Evolutionary conservation across 2,329 filamentous ascomycete genomes (phyloP).

Genomic region (Teratosphaeria pseudoeucalypti): DNA sequence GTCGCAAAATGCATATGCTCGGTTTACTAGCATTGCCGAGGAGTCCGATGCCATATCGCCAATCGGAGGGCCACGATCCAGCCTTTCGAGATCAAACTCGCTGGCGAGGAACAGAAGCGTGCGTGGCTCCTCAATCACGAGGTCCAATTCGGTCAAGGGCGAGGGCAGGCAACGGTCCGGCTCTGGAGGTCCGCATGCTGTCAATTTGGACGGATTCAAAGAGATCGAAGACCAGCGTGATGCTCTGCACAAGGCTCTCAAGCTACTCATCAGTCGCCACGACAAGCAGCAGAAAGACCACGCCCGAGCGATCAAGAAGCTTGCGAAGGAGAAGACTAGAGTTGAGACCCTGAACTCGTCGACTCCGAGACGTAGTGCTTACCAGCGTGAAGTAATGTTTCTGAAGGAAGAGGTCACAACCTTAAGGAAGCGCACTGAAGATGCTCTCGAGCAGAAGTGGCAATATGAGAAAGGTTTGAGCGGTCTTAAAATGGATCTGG

Average conservation of each 20-base stretch:
- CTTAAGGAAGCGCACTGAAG: conserved; percentile 77
- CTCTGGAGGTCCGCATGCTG: conserved; percentile 26
- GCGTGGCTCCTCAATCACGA: conserved; percentile 18
- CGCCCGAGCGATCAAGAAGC: conserved; percentile 63
- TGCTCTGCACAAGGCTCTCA: conserved; percentile 77
- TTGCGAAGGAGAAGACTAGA: conserved; percentile 65
- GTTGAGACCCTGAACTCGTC: conserved; percentile 36
- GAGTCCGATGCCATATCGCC: conserved; percentile 35
- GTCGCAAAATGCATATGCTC: conserved; percentile 18
- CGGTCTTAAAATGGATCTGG: conserved; percentile 90
- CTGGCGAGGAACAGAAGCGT: conserved; percentile 44
- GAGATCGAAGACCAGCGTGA: conserved; percentile 91
- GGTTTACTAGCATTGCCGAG: conserved; percentile 53
- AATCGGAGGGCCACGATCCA: conserved; percentile 20
- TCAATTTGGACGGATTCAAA: conserved; percentile 63
- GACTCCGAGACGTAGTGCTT: conserved; percentile 65
- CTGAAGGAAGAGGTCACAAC: conserved; percentile 76
- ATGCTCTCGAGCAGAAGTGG: conserved; percentile 92
- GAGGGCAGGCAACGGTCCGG: conserved; percentile 33
- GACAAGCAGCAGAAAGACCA: conserved; percentile 76
- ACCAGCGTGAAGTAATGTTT: conserved; percentile 70
- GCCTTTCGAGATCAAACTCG: conserved; percentile 43
- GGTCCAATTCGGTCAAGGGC: conserved; percentile 28
- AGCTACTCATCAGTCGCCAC: conserved; percentile 74
- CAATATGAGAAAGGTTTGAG: conserved; percentile 83